Base-by-base conservation (phyloP, 441 rosid species). In the Adansonia madagascariensis region DNA sequence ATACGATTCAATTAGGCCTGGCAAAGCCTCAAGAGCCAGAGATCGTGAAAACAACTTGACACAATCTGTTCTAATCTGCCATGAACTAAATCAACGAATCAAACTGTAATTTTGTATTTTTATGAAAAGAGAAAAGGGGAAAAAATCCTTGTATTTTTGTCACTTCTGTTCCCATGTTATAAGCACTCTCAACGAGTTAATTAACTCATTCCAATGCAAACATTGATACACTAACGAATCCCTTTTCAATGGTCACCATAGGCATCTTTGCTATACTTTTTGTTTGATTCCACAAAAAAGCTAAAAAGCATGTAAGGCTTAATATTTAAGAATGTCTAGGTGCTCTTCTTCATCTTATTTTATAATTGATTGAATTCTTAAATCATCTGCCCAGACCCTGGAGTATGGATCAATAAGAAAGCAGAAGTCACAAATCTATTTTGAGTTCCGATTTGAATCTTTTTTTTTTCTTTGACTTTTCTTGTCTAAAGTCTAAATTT, bases 1-100 rank as follows among this genome's bases (percentile, higher is more conserved):
- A 27, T 27, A 12, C 18, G 17, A 62, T 62, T 6, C 43, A 14
- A 35, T 39, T 63, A 31, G 44, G 68, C 68, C 11, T 15, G 46
- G 47, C 22, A 35, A 14, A 35, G 22, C 11, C 5, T 8, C 10
- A 35, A 35, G 10, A 35, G 47, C 22, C 69, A 64, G 2, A 7
- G 22, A 27, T 1, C 41, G 41, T 24, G 41, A 61, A 61, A 24
- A 61, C 65, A 61, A 61, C 3, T 4, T 0, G 65, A 24, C 15
- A 61, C n/a, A 61, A 10, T 61, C 41, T 61, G 4, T 24, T 27
- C 41, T 10, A n/a, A 35, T 15, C 18, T 8, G 20, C 69, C 47
- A 64, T 15, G 10, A 64, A 61, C 22, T 44, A 31, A 5, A 63
- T 63, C 46, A 63, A 63, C 39, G 69, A 35, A 64, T 64, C 69